Percentiles rank a stretch among this genome's conserved stretches.
Conservation (phyloP, 768 basidiomycete species). For the Favolaschia claudopus region DNA sequence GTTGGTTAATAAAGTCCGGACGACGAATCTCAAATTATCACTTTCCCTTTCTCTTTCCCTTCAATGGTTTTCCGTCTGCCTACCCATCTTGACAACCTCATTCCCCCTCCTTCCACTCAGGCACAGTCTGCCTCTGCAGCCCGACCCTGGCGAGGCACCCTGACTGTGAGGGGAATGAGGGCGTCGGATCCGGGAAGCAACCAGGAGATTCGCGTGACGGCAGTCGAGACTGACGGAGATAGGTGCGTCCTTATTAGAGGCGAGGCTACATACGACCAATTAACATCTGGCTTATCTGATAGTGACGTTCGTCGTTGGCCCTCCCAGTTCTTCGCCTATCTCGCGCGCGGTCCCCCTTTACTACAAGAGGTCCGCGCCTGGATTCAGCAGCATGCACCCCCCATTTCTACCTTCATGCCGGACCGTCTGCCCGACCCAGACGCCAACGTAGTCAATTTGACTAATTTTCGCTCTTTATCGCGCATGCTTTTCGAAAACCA, state of each 20-base stretch:
- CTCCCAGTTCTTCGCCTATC: conserved; percentile 51
- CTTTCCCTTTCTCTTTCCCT: conserved; percentile 28
- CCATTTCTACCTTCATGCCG: conserved; percentile 70
- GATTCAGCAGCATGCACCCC: conserved; percentile 54
- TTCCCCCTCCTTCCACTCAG: conserved; percentile 63
- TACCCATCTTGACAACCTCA: conserved; percentile 64
- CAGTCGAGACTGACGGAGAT: conserved; percentile 76
- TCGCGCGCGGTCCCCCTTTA: conserved; percentile 49
- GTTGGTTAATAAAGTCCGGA: conserved; percentile 50
- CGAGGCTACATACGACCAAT: no score
- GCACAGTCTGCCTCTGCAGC: conserved; percentile 37
- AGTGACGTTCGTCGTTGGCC: conserved; percentile 68
- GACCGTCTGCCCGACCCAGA: conserved; percentile 61
- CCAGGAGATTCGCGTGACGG: conserved; percentile 65
- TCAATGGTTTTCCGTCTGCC: conserved; percentile 70
- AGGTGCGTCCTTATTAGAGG: no score
- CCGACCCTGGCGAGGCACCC: conserved; percentile 64
- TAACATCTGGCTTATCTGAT: no score
- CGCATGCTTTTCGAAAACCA: conserved; percentile 58
- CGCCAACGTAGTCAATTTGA: conserved; percentile 57
- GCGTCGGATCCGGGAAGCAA: conserved; percentile 53
- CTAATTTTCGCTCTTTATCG: conserved; percentile 63
- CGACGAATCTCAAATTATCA: conserved; percentile 37
- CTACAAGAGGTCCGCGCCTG: conserved; percentile 58
- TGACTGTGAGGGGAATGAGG: conserved; percentile 59